Conservation (phyloP, 768 basidiomycete species). For the Neoboletus magnificus region DNA sequence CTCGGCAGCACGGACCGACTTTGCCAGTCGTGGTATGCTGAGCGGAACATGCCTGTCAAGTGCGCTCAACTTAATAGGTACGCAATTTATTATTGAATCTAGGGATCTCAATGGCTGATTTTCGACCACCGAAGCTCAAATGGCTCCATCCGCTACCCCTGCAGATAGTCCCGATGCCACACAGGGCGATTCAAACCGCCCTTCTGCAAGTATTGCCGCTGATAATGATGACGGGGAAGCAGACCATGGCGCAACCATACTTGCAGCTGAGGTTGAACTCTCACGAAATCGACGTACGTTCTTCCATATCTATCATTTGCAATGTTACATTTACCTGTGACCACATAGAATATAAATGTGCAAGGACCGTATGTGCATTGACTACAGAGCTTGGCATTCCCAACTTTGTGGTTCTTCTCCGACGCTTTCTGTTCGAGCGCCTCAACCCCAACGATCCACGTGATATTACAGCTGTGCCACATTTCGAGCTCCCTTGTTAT, state of each 20-base stretch:
- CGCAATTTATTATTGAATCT: not conserved
- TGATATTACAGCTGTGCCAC: too few relatives aligned
- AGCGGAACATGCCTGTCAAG: too few relatives aligned
- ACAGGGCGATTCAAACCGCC: too few relatives aligned
- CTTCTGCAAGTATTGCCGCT: not conserved
- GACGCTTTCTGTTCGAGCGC: constrained; percentile 2
- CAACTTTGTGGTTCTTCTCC: not conserved
- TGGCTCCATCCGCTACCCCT: not conserved
- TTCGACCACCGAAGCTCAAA: not conserved
- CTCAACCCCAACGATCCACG: too few relatives aligned
- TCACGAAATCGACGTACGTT: not conserved
- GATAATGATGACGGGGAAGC: not conserved
- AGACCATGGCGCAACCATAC: not conserved
- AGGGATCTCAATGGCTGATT: not conserved
- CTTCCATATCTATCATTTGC: too few relatives aligned
- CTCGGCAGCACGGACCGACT: too few relatives aligned
- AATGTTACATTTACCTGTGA: too few relatives aligned
- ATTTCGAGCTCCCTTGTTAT: too few relatives aligned
- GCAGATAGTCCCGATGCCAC: too few relatives aligned
- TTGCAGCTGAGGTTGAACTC: not conserved
- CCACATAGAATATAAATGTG: not conserved
- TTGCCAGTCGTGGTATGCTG: too few relatives aligned
- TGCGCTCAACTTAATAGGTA: not conserved
- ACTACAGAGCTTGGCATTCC: constrained; percentile 1
- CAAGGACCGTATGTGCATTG: not conserved